phyloP scores from a whole-genome alignment of 257 asterid species.

The Forsythia viridissima region DNA sequence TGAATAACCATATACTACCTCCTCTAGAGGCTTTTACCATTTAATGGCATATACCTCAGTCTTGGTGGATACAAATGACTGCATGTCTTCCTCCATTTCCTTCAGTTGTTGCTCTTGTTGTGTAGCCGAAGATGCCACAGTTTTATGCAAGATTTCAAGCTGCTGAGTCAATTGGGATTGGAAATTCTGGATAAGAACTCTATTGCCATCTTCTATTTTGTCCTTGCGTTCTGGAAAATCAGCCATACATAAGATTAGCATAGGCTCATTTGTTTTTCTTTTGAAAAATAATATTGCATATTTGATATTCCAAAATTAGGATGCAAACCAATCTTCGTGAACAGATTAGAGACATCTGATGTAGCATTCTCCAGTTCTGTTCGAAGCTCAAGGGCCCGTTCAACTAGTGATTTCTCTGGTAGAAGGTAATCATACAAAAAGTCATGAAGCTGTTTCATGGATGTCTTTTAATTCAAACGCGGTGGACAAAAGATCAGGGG shows the following conservation, averaged over 20 bases:
- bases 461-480: not conserved
- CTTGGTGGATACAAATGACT: constrained; percentile 84
- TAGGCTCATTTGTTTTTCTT: not conserved
- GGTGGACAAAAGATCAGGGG: constrained; percentile 5
- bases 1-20: constrained; percentile 13
- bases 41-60: constrained; percentile 53
- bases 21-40: constrained; percentile 18
- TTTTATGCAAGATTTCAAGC: constrained; percentile 79
- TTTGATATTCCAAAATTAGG: constrained; percentile 20
- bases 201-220: constrained; percentile 86
- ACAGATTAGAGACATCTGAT: constrained; percentile 82
- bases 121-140: constrained; percentile 84
- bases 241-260: constrained; percentile 17
- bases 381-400: constrained; percentile 88
- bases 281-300: not conserved
- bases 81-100: constrained; percentile 97
- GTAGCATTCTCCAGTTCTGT: constrained; percentile 88
- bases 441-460: constrained; percentile 1
- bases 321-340: constrained; percentile 86
- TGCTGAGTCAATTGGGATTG: constrained; percentile 85
- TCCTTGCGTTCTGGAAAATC: constrained; percentile 80
- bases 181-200: constrained; percentile 72
- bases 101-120: constrained; percentile 86
- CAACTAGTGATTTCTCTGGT: constrained; percentile 89
- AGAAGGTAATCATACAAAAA: constrained; percentile 19